These are phyloP conservation scores for Lactarius akahatsu DNA, from an alignment of 768 basidiomycete species.

Conservation along the genomic window DNA sequence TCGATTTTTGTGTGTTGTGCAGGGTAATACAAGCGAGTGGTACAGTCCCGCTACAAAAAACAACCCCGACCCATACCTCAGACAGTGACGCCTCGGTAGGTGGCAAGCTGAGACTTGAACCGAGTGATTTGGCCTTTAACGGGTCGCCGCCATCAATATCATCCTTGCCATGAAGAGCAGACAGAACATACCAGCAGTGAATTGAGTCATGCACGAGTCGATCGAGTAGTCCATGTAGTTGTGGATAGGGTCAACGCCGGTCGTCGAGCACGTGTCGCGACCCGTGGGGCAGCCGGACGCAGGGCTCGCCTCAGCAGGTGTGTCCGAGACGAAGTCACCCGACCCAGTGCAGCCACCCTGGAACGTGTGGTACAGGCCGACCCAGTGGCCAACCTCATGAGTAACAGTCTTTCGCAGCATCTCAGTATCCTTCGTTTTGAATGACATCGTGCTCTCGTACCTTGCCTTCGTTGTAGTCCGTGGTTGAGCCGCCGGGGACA, in stretches of 20 bases:
- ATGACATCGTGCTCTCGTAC: conserved; percentile 8
- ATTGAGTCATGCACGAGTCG: conserved; percentile 51
- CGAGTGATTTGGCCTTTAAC: conserved; percentile 37
- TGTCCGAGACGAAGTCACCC: conserved; percentile 48
- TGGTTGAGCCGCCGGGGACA: conserved; percentile 42
- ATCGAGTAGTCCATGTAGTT: conserved; percentile 58
- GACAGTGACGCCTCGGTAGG: conserved; percentile 42
- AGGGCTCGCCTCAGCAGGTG: conserved; percentile 47
- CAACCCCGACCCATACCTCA: conserved; percentile 15
- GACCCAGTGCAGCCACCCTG: conserved; percentile 45
- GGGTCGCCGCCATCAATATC: background rate
- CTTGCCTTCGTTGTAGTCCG: conserved; percentile 40
- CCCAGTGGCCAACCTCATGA: conserved; percentile 63
- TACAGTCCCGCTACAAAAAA: background rate
- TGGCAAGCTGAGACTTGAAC: conserved; percentile 42
- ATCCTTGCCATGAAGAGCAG: background rate
- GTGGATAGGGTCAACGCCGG: conserved; percentile 44
- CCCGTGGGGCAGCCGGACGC: conserved; percentile 40
- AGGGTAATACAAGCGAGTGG: background rate
- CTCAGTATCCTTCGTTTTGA: background rate
- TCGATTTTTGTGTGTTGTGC: conserved; percentile 1
- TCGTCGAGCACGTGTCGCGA: conserved; percentile 34
- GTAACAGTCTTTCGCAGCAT: conserved; percentile 41
- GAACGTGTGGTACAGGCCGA: conserved; percentile 60
- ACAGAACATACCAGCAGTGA: conserved; percentile 42